Evolutionary conservation across 2,329 filamentous ascomycete genomes (phyloP), one percentile per base, ranked within the genome.

Genomic region (Aspergillus carbonarius): DNA sequence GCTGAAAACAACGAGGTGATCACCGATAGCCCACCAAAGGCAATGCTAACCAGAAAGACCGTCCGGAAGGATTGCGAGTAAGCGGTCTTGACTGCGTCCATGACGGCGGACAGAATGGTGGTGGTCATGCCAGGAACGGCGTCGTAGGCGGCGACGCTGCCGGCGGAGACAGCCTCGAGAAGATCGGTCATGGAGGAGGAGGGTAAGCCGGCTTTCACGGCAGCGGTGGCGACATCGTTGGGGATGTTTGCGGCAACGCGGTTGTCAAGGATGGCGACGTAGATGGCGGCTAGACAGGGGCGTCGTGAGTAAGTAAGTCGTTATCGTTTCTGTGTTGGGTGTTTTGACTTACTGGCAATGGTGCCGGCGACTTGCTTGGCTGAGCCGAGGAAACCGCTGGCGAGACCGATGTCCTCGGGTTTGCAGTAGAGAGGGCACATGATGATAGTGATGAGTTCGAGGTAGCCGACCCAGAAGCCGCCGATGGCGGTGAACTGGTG

Each of bases 391-490:
- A 53, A 53, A 12, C 50, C 50, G 35, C 50, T 53, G 15, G 50
- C 50, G 4, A 53, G 50, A 9, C 50, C 50, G 23, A 53, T 53
- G n/a, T 53, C 50, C 12, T 42, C 20, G 3, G 50, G 50, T 8
- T 40, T 30, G 35, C 50, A 53, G n/a, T 53, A 53, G 3, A 53
- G n/a, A 5, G 50, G 50, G 6, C 50, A 53, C 50, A 53, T 53
- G 50, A 53, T 53, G 4, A 53, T 40, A 4, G 50, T 53, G n/a
- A 53, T 53, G 4, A 53, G 37, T 20, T 53, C 50, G 37, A 53
- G 50, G 50, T 53, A 53, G 37, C 50, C 50, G 50, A 53, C 50
- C 10, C 15, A 39, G 50, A 53, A 53, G 50, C 50, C 50, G 15
- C 50, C 50, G 20, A 53, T 13, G 15, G 50, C 50, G 35, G 50